Conservation (phyloP, 1,139 yeast genomes). For the Saccharomyces hybrid region DNA sequence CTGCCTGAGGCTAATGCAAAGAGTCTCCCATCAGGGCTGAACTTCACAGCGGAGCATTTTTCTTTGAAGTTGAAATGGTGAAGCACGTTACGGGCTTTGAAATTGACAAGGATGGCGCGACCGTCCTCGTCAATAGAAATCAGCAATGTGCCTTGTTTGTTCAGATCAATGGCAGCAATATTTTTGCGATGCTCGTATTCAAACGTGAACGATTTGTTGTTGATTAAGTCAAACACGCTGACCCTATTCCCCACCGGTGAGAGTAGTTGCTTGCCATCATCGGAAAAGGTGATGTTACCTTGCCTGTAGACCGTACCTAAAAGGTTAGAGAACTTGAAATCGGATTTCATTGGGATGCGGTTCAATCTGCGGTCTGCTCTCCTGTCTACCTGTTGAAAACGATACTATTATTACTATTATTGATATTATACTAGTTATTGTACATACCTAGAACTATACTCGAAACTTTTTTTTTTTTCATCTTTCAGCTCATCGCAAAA, state of each 20-base stretch:
- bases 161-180: conserved; percentile 70
- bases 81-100: conserved; percentile 73
- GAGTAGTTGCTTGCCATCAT: conserved; percentile 74
- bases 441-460: conserved; percentile 1
- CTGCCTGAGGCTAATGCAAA: conserved; percentile 83
- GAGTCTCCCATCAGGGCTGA: conserved; percentile 81
- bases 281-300: conserved; percentile 81
- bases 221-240: conserved; percentile 75
- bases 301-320: conserved; percentile 91
- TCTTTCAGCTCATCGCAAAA: conserved; percentile 22
- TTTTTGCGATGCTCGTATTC: conserved; percentile 89
- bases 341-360: conserved; percentile 40
- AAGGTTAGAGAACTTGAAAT: conserved; percentile 68
- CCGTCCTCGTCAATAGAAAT: conserved; percentile 90
- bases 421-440: not conserved
- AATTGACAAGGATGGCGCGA: conserved; percentile 84
- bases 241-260: conserved; percentile 96
- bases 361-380: conserved; percentile 1
- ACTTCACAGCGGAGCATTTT: conserved; percentile 60
- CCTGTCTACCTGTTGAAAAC: not conserved
- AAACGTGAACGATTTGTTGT: conserved; percentile 82
- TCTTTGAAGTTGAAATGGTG: conserved; percentile 93
- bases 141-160: conserved; percentile 70
- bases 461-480: conserved; percentile 7
- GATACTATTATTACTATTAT: not conserved